phyloP scores from a whole-genome alignment of 2,329 filamentous ascomycete species.

The Fusarium sp. region DNA sequence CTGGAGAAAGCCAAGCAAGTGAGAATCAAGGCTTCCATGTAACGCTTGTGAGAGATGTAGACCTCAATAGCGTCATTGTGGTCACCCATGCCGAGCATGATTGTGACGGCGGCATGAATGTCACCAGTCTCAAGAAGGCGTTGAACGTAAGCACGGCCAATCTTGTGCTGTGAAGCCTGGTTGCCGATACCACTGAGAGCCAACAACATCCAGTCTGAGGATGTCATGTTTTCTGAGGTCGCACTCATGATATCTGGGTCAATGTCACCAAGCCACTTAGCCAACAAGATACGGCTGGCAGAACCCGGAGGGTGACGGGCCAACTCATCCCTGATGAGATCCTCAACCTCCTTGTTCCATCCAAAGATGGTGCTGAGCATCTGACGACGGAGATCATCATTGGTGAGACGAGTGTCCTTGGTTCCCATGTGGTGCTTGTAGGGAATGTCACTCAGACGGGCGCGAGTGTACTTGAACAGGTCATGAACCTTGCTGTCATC shows the following conservation, averaged over 20 bases:
- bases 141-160: slow-evolving; percentile 91
- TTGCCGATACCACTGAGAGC: slow-evolving; percentile 89
- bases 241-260: slow-evolving; percentile 84
- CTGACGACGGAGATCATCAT: slow-evolving; percentile 85
- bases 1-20: slow-evolving; percentile 84
- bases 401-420: slow-evolving; percentile 72
- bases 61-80: slow-evolving; percentile 95
- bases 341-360: slow-evolving; percentile 87
- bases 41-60: slow-evolving; percentile 90
- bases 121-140: slow-evolving; percentile 90
- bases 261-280: slow-evolving; percentile 93
- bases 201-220: slow-evolving; percentile 96
- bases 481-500: slow-evolving; percentile 78
- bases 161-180: slow-evolving; percentile 82
- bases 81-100: slow-evolving; percentile 92
- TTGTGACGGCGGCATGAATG: slow-evolving; percentile 90
- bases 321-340: slow-evolving; percentile 87
- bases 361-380: slow-evolving; percentile 97
- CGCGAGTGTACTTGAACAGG: slow-evolving; percentile 87
- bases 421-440: slow-evolving; percentile 76
- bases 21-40: slow-evolving; percentile 92
- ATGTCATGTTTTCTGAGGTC: slow-evolving; percentile 87
- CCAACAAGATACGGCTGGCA: slow-evolving; percentile 81
- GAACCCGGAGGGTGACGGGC: slow-evolving; percentile 79
- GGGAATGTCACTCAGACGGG: slow-evolving; percentile 83